phyloP scores from a whole-genome alignment of 768 basidiomycete genomes.

The Solioccasus polychromus region DNA sequence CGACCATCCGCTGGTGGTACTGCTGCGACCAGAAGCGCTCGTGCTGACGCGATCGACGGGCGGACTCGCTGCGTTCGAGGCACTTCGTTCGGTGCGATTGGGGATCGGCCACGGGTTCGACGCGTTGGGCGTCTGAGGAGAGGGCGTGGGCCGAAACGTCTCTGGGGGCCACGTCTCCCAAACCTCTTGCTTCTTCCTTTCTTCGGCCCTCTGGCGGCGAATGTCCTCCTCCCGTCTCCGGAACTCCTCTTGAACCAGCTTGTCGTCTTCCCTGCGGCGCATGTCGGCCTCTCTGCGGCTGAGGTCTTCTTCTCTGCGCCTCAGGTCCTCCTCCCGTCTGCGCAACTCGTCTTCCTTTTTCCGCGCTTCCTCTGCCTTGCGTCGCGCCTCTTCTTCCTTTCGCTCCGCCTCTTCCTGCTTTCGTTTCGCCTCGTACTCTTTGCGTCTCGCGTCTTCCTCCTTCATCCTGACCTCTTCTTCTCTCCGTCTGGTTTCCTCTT shows the following conservation, averaged over 20 bases:
- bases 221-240: constrained; percentile 32
- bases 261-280: constrained; percentile 29
- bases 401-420: constrained; percentile 27
- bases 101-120: constrained; percentile 32
- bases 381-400: constrained; percentile 32
- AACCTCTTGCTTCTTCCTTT: constrained; percentile 28
- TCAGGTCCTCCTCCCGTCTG: constrained; percentile 28
- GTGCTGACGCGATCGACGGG: constrained; percentile 32
- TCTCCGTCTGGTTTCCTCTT: constrained; percentile 27
- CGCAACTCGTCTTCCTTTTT: constrained; percentile 26
- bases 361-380: constrained; percentile 26
- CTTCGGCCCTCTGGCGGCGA: constrained; percentile 29
- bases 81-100: constrained; percentile 31
- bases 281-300: constrained; percentile 30
- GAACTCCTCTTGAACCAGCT: constrained; percentile 26
- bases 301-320: constrained; percentile 32
- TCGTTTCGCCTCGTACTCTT: constrained; percentile 29
- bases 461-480: constrained; percentile 27
- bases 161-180: constrained; percentile 30
- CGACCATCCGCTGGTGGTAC: constrained; percentile 27
- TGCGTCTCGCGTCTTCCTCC: constrained; percentile 26
- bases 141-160: constrained; percentile 19
- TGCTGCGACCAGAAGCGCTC: constrained; percentile 26
- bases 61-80: constrained; percentile 30
- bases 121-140: constrained; percentile 29